Percentiles rank a stretch among this genome's conserved stretches.
These are phyloP conservation scores for Telopea speciosissima DNA, from an alignment of 177 flowering plant genomes.

Conservation along the genomic window DNA sequence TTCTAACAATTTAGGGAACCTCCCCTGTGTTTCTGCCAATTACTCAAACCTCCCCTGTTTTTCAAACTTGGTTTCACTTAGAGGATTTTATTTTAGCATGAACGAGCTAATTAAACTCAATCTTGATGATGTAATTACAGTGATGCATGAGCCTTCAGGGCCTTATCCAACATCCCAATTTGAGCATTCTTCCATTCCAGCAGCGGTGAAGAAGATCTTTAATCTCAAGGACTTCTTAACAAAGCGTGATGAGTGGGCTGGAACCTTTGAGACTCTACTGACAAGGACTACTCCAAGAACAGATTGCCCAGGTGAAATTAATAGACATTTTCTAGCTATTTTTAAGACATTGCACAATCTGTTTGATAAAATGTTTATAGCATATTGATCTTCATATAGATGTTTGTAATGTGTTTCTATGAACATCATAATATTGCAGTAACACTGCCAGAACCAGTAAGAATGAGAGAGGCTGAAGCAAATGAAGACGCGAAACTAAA, in stretches of 20 bases:
- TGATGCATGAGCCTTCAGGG: constrained; percentile 56
- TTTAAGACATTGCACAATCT: no score
- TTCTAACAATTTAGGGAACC: no score
- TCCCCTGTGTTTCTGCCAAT: no score
- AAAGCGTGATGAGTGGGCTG: constrained; percentile 80
- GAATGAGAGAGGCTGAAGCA: constrained; percentile 13
- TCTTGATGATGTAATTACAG: constrained; percentile 26
- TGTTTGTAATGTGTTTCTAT: no score
- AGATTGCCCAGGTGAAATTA: constrained; percentile 63
- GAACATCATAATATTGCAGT: constrained; percentile 8
- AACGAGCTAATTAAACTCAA: neutral
- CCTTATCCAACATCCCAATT: constrained; percentile 53
- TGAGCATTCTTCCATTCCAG: constrained; percentile 76
- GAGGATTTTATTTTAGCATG: no score
- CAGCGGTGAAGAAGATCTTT: constrained; percentile 68
- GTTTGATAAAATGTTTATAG: no score
- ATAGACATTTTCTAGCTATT: no score
- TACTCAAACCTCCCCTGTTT: no score
- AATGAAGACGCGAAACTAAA: constrained; percentile 31
- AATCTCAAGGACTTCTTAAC: constrained; percentile 53
- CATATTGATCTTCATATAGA: no score
- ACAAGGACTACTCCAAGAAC: constrained; percentile 45
- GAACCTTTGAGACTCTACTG: constrained; percentile 53
- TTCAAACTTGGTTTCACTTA: no score
- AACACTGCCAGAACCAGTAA: constrained; percentile 21